Evolutionary conservation across 2,329 filamentous ascomycete genomes (phyloP).

Genomic region (Hypoxylon sp.): DNA sequence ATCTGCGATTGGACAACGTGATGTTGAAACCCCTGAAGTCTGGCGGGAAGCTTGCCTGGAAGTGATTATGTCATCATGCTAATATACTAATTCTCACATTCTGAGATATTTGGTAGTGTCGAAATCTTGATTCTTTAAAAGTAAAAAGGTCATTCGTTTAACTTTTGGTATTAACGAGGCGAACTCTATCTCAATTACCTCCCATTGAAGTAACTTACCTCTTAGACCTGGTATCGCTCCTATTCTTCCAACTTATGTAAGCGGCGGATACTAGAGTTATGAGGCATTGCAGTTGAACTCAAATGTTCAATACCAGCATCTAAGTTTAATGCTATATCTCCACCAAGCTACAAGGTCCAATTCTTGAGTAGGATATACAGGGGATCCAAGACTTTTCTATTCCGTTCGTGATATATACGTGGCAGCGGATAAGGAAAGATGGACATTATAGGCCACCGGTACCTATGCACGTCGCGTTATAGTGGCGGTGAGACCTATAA

Average conservation of each 20-base stretch:
- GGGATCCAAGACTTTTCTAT: not conserved
- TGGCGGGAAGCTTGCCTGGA: no score
- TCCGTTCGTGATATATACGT: not conserved
- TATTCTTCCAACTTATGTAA: not conserved
- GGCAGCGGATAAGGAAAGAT: not conserved
- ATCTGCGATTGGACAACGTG: not conserved
- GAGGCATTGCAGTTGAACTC: not conserved
- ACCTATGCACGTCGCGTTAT: not conserved
- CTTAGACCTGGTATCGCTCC: no score
- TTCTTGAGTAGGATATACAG: not conserved
- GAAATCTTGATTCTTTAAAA: not conserved
- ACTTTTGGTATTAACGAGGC: no score
- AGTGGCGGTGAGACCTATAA: constrained; percentile 1
- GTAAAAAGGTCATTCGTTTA: not conserved
- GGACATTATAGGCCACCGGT: not conserved
- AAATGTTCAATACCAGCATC: not conserved
- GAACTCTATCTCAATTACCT: no score
- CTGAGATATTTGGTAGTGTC: not conserved
- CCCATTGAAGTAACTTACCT: no score
- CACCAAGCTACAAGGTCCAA: not conserved
- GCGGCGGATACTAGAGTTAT: not conserved
- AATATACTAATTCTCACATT: not conserved
- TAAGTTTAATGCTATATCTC: not conserved
- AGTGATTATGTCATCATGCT: no score
- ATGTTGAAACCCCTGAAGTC: not conserved